Evolutionary conservation across 257 asterid species (phyloP).

Genomic region (Fraxinus anomala): DNA sequence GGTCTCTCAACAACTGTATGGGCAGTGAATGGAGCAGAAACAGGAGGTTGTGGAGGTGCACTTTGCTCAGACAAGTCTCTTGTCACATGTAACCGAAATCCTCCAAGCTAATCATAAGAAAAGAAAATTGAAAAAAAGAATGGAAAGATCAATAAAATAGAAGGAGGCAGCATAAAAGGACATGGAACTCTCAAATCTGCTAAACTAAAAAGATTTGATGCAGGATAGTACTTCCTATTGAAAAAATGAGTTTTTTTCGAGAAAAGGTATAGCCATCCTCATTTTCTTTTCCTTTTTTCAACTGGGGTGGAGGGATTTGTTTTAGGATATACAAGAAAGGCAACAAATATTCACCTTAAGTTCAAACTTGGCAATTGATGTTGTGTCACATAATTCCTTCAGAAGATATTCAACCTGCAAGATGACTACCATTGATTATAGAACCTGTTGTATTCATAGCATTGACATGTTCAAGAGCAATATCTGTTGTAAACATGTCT

Average conservation of each 20-base stretch:
- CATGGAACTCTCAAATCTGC: neutral
- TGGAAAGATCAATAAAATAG: slow-evolving; percentile 3
- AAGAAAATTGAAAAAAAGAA: slow-evolving; percentile 13
- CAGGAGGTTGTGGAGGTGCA: slow-evolving; percentile 49
- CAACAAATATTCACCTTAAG: slow-evolving; percentile 57
- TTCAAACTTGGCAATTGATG: slow-evolving; percentile 84
- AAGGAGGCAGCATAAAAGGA: slow-evolving; percentile 15
- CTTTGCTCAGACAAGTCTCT: slow-evolving; percentile 53
- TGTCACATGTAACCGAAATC: slow-evolving; percentile 62
- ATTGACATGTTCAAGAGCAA: neutral
- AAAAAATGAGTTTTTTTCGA: slow-evolving; percentile 12
- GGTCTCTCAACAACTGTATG: slow-evolving; percentile 45
- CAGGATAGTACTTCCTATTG: neutral
- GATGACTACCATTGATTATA: slow-evolving; percentile 10
- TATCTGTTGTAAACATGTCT: slow-evolving; percentile 15
- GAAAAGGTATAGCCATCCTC: slow-evolving; percentile 8
- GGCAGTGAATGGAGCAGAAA: slow-evolving; percentile 49
- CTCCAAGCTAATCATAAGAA: slow-evolving; percentile 55
- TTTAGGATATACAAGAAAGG: neutral
- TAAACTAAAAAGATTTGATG: neutral
- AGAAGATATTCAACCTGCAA: slow-evolving; percentile 83
- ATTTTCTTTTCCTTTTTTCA: neutral
- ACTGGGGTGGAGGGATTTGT: slow-evolving; percentile 3
- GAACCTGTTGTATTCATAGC: slow-evolving; percentile 1
- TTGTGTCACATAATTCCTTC: slow-evolving; percentile 65